phyloP scores from a whole-genome alignment of 2,329 filamentous ascomycete species.

The Phoma sp. region DNA sequence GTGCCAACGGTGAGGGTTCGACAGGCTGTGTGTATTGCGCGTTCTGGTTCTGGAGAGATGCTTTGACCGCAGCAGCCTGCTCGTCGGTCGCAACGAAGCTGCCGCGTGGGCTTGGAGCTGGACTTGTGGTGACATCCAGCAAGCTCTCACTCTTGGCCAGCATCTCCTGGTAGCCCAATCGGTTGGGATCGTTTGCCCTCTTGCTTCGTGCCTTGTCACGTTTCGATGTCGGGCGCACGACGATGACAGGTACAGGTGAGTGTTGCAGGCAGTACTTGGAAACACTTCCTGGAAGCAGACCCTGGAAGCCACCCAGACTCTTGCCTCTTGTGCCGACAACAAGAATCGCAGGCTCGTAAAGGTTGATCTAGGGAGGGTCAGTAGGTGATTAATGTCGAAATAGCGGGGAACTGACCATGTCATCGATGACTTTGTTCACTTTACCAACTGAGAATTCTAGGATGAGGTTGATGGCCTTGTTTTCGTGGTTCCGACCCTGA shows the following conservation, averaged over 20 bases:
- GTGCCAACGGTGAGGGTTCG: conserved; percentile 41
- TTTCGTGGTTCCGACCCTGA: conserved; percentile 78
- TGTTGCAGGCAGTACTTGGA: conserved; percentile 96
- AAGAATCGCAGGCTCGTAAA: conserved; percentile 89
- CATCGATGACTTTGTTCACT: conserved; percentile 87
- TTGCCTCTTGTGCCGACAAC: conserved; percentile 88
- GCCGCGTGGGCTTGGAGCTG: conserved; percentile 48
- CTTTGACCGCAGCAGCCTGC: conserved; percentile 21
- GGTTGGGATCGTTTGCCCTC: conserved; percentile 75
- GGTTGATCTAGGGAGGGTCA: conserved; percentile 70
- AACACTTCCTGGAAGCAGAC: conserved; percentile 84
- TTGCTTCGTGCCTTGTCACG: conserved; percentile 90
- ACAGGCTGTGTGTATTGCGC: conserved; percentile 58
- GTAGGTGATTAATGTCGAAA: conserved; percentile 6
- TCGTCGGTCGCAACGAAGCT: conserved; percentile 51
- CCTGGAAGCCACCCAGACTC: conserved; percentile 84
- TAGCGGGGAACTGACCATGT: conserved; percentile 66
- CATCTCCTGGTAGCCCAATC: conserved; percentile 80
- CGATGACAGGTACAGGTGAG: conserved; percentile 89
- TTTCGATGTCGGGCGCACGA: conserved; percentile 86
- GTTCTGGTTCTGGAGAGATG: conserved; percentile 44
- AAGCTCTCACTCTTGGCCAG: conserved; percentile 69
- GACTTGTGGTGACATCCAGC: conserved; percentile 52
- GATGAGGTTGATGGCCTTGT: conserved; percentile 83
- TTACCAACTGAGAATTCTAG: conserved; percentile 90